A percentile compares a stretch with the other conserved stretches of the same genome.
phyloP scores from a whole-genome alignment of 768 basidiomycete genomes.

The Suillus bovinus region DNA sequence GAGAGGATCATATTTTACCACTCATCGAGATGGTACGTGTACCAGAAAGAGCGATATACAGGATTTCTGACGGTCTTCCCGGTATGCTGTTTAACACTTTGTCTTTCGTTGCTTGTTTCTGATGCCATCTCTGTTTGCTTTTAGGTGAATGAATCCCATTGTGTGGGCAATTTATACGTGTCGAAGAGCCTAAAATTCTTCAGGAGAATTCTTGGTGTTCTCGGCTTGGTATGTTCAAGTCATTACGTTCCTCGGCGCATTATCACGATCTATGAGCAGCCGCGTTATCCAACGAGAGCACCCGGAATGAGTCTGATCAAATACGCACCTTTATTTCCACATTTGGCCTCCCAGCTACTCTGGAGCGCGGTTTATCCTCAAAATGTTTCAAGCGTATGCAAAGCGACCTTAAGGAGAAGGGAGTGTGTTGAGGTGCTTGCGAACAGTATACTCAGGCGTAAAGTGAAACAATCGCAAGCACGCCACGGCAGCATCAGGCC shows the following conservation, averaged over 20 bases:
- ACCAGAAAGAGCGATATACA: background rate
- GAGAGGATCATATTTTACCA: background rate
- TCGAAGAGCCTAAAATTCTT: background rate
- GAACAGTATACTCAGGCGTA: conserved; percentile 23
- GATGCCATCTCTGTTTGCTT: background rate
- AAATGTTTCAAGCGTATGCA: background rate
- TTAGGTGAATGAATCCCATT: background rate
- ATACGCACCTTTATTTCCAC: conserved; percentile 18
- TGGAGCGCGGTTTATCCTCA: background rate
- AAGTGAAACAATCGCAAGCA: conserved; percentile 14
- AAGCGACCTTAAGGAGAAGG: conserved; percentile 13
- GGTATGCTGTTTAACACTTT: background rate
- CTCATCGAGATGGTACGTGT: background rate
- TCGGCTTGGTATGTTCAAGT: background rate
- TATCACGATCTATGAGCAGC: conserved; percentile 12
- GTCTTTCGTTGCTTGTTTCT: background rate
- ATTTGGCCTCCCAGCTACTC: conserved; percentile 21
- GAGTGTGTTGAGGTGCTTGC: conserved; percentile 22
- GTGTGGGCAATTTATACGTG: background rate
- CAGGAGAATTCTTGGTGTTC: background rate
- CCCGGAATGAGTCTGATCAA: conserved; percentile 20
- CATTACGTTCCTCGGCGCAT: background rate
- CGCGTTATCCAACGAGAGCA: conserved; percentile 13
- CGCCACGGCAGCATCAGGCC: background rate
- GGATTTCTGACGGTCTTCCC: background rate